Base-by-base conservation (phyloP, 441 rosid genomes). In the Eruca vesicaria region DNA sequence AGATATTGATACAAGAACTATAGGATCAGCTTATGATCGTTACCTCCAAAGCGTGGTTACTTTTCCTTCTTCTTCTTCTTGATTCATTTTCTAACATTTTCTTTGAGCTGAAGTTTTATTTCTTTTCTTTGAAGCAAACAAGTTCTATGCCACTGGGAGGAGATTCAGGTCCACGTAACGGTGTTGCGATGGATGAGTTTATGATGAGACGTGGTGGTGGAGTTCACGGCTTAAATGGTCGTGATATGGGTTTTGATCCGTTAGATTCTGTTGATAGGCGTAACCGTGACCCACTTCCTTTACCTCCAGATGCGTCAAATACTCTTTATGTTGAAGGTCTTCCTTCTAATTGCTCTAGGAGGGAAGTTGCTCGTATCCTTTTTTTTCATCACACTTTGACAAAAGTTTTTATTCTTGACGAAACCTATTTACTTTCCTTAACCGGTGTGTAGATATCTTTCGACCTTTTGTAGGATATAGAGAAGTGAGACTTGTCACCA, bases 301-400 rank as follows among this genome's bases (percentile, higher is more conserved):
- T 93, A n/a, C 98, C 97, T 75, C 91, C 85, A 7, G 97, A 91
- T 87, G 98, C 97, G 28, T 80, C 98, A n/a, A 90, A 82, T 77
- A 93, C 98, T 41, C 82, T 93, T n/a, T 93, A 82, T 74, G 92
- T 93, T 74, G 98, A 93, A 81, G 98, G 98, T 12, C 89, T 93
- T 73, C 93, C 98, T 74, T 66, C 92, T 63, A 90, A 88, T 81
- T 82, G 90, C 86, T 84, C 88, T 18, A 86, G 81, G 86, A 85
- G 98, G 78, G 98, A 90, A 86, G 97, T 93, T 62, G 94, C 98
- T 57, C 97, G 98, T 93, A 93, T 90, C 98, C 95, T 93, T 48
- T 82, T 63, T 72, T 5, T 58, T 57, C 29, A 21, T 3, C 33
- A 72, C 66, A 68, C n/a, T n/a, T n/a, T 65, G 75, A 59, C 62